phyloP scores from a whole-genome alignment of 2,329 filamentous ascomycete species.

The Trichophyton equinum region DNA sequence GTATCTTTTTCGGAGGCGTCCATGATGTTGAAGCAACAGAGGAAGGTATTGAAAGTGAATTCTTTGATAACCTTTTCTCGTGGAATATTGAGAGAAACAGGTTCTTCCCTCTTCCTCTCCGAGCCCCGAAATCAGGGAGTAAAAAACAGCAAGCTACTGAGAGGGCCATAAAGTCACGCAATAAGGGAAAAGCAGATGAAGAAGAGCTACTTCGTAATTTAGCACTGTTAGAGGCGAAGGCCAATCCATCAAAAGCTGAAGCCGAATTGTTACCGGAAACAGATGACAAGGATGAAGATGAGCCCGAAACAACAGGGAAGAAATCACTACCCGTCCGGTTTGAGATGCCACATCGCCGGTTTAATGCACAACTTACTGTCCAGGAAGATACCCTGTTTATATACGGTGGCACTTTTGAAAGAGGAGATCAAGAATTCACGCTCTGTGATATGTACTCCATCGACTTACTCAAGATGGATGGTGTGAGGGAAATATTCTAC shows the following conservation, averaged over 20 bases:
- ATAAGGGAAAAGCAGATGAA: conserved; percentile 74
- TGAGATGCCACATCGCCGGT: conserved; percentile 79
- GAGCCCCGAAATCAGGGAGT: conserved; percentile 57
- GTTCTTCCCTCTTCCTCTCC: conserved; percentile 72
- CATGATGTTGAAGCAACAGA: conserved; percentile 85
- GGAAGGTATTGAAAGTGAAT: conserved; percentile 92
- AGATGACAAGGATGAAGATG: conserved; percentile 40
- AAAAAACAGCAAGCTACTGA: conserved; percentile 39
- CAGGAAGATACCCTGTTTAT: conserved; percentile 89
- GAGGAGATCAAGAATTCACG: conserved; percentile 86
- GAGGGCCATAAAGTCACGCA: conserved; percentile 41
- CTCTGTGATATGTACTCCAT: conserved; percentile 92
- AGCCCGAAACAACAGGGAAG: conserved; percentile 39
- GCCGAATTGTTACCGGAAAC: conserved; percentile 29
- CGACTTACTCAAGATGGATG: conserved; percentile 88
- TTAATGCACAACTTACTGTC: conserved; percentile 81
- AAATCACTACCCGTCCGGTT: conserved; percentile 53
- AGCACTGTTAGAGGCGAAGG: conserved; percentile 68
- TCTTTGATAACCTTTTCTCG: conserved; percentile 82
- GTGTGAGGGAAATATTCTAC: conserved; percentile 81
- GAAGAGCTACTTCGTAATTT: conserved; percentile 81
- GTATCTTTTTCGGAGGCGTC: conserved; percentile 87
- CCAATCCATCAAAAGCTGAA: conserved; percentile 40
- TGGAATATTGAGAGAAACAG: conserved; percentile 95
- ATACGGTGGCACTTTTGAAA: conserved; percentile 90